Evolutionary conservation across 1,139 yeast species (phyloP), one percentile per base, ranked within the genome.

Genomic region (Maudiozyma humilis): DNA sequence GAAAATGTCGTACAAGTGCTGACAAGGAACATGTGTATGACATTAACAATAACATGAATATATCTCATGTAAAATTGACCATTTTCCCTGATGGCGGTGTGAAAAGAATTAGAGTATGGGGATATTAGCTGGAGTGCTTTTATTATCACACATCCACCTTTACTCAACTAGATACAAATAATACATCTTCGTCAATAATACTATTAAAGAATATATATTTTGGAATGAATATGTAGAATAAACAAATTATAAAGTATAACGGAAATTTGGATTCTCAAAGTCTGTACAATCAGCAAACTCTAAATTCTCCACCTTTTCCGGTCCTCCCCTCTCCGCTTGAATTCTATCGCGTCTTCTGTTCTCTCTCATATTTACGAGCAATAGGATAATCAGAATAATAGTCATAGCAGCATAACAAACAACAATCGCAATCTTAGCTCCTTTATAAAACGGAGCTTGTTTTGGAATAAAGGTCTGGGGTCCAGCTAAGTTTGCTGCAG

Each of bases 11-110:
- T 63, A 82, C 95, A 1, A 76, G 78, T 12, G 87, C 96, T 12
- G 94, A 88, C 63, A 69, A 71, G 49, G 95, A 85, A 61, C 96
- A 88, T 59, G 66, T 61, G 27, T 86, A 67, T 62, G 51, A 48
- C 7, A 44, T 53, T 1, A 54, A 60, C 18, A 56, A 57, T 30
- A 54, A 56, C 13, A 55, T 53, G 3, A 45, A 51, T 1, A 72
- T 61, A 54, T 73, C 91, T 5, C 95, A 87, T 59, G 85, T 87
- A 30, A 76, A 80, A 59, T 63, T 89, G 53, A 79, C 86, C 15
- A 83, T 89, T 62, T 83, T 88, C 51, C 97, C 97, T 27, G 97
- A 89, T 59, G 97, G 97, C 43, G 97, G 97, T 49, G 87, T 88
- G 46, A 89, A 89, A 71, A 76, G 97, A 63, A 67, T 89, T 37